These are phyloP conservation scores for Hygrophoropsis aurantiaca DNA, from an alignment of 768 basidiomycete genomes.

Conservation along the genomic window DNA sequence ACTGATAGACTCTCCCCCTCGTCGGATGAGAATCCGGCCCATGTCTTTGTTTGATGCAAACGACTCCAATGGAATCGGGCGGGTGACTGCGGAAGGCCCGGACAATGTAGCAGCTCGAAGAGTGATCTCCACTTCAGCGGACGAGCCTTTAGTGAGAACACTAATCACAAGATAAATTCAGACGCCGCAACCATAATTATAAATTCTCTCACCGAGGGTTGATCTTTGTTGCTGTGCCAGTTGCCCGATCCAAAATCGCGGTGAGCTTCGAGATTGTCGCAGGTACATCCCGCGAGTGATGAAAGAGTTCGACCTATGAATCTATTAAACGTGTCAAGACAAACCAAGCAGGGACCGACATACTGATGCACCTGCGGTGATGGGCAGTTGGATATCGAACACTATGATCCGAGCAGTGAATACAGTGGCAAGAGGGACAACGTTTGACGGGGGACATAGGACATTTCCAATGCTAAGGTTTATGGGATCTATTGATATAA, in stretches of 20 bases:
- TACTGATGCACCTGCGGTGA: constrained; percentile 85
- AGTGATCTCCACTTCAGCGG: constrained; percentile 84
- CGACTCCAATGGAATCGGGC: constrained; percentile 82
- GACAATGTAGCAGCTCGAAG: constrained; percentile 59
- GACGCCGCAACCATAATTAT: no score
- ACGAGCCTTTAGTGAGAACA: constrained; percentile 79
- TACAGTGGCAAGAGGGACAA: constrained; percentile 71
- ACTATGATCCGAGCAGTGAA: constrained; percentile 91
- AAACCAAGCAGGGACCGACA: constrained; percentile 14
- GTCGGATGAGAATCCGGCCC: constrained; percentile 85
- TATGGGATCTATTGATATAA: constrained; percentile 82
- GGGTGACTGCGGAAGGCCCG: constrained; percentile 41
- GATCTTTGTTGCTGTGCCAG: constrained; percentile 68
- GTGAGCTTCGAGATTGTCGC: constrained; percentile 82
- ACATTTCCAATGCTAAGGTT: constrained; percentile 88
- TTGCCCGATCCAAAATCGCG: constrained; percentile 75
- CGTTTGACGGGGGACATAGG: constrained; percentile 70
- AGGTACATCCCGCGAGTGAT: constrained; percentile 91
- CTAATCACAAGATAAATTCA: constrained; percentile 37
- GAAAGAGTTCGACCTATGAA: constrained; percentile 84
- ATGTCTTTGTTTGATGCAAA: constrained; percentile 91
- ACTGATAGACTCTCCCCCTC: constrained; percentile 92
- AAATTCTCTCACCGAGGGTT: constrained; percentile 82
- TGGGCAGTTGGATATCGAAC: constrained; percentile 89
- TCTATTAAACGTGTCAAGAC: neutral